Evolutionary conservation across 2,329 filamentous ascomycete genomes (phyloP).

Genomic region (Aspergillus pseudoterreus): DNA sequence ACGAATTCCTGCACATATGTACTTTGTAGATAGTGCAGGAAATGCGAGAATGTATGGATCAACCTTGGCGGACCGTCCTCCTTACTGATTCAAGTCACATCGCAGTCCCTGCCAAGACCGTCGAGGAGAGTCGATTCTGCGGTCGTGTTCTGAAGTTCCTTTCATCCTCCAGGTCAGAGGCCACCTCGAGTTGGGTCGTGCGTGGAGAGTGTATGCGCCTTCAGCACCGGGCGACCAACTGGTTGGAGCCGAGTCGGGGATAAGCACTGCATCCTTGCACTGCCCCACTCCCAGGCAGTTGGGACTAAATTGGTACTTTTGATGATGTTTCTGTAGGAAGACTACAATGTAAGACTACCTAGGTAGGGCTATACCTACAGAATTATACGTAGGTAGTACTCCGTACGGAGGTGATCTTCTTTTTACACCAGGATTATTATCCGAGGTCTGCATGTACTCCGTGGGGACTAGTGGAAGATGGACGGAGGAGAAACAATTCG

Average conservation of each 20-base stretch:
- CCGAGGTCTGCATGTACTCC: background rate
- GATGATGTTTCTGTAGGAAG: too few relatives aligned
- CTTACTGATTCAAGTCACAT: background rate
- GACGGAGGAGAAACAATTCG: too few relatives aligned
- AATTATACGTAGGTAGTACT: background rate
- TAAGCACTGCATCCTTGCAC: conserved; percentile 28
- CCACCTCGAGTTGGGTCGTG: background rate
- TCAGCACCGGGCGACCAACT: conserved; percentile 9
- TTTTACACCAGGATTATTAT: background rate
- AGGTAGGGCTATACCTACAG: too few relatives aligned
- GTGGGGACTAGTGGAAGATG: background rate
- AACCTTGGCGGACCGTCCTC: background rate
- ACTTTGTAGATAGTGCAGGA: background rate
- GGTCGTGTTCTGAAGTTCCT: too few relatives aligned
- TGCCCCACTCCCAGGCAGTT: conserved; percentile 22
- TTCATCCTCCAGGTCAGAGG: background rate
- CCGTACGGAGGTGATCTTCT: too few relatives aligned
- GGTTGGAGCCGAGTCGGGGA: conserved; percentile 17
- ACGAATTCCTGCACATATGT: background rate
- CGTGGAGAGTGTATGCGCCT: background rate
- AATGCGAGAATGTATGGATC: background rate
- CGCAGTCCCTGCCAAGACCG: conserved; percentile 1
- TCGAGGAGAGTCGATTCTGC: background rate
- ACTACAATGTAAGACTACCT: too few relatives aligned
- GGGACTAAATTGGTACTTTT: conserved; percentile 3